These are phyloP conservation scores for Aquilaria agallochum DNA, from an alignment of 441 rosid genomes.

Conservation along the genomic window DNA sequence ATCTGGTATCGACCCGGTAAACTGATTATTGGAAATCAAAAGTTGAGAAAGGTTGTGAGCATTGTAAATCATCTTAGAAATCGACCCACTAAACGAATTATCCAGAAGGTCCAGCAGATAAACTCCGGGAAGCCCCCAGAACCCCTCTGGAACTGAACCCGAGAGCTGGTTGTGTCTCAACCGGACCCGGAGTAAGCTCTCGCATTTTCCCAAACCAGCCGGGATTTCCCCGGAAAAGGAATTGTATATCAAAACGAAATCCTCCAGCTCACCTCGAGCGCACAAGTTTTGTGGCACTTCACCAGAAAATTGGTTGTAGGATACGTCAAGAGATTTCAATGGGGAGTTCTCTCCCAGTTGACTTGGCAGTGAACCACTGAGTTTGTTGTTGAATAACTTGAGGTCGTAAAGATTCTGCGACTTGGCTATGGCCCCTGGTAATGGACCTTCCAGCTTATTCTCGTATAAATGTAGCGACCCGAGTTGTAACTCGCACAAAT, in stretches of 20 bases:
- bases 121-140: slow-evolving; percentile 58
- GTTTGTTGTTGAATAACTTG: slow-evolving; percentile 51
- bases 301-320: slow-evolving; percentile 44
- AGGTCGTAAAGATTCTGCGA: slow-evolving; percentile 43
- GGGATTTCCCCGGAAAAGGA: slow-evolving; percentile 50
- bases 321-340: slow-evolving; percentile 36
- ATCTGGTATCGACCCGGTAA: slow-evolving; percentile 44
- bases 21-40: slow-evolving; percentile 39
- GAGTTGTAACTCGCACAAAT: slow-evolving; percentile 42
- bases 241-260: slow-evolving; percentile 42
- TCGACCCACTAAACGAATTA: slow-evolving; percentile 41
- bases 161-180: slow-evolving; percentile 43
- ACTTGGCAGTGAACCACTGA: slow-evolving; percentile 48
- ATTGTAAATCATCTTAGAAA: slow-evolving; percentile 28
- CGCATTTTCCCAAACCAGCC: slow-evolving; percentile 35
- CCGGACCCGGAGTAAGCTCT: slow-evolving; percentile 49
- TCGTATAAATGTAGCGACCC: slow-evolving; percentile 49
- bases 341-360: slow-evolving; percentile 45
- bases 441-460: slow-evolving; percentile 42
- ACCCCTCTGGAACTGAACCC: slow-evolving; percentile 38
- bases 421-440: slow-evolving; percentile 42
- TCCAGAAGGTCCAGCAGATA: slow-evolving; percentile 43
- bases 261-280: slow-evolving; percentile 33
- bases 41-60: slow-evolving; percentile 49
- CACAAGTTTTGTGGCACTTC: slow-evolving; percentile 44